Conservation (phyloP, 2,329 filamentous ascomycete genomes). For the Trichoderma sp. region DNA sequence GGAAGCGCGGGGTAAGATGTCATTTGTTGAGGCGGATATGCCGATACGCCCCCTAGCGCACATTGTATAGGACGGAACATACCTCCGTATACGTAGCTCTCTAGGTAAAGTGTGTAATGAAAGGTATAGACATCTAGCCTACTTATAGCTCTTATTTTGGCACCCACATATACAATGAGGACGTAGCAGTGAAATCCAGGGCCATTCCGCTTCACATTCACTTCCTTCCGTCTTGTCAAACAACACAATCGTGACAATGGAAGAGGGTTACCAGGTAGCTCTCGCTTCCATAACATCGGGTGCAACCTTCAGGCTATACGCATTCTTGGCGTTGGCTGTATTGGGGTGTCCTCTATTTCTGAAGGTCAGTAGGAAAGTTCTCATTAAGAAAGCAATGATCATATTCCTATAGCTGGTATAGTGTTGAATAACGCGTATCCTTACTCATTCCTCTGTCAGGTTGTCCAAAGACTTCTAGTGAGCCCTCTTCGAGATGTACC, state of each 20-base stretch:
- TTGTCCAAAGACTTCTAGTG: background rate
- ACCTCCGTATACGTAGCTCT: background rate
- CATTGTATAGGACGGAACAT: background rate
- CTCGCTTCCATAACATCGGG: background rate
- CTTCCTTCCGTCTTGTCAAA: background rate
- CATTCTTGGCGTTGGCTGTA: background rate
- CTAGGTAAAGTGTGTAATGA: background rate
- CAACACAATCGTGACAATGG: background rate
- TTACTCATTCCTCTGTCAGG: background rate
- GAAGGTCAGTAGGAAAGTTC: background rate
- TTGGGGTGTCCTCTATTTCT: background rate
- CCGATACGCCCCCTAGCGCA: background rate
- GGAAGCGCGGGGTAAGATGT: background rate
- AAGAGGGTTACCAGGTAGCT: background rate
- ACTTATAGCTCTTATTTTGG: background rate
- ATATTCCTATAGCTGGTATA: background rate
- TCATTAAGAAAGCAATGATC: background rate
- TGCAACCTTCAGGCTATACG: background rate
- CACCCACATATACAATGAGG: background rate
- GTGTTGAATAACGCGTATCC: background rate
- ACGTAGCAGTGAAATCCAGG: background rate
- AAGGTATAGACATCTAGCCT: background rate
- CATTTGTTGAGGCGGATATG: background rate
- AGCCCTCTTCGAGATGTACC: background rate
- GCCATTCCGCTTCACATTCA: background rate